Conservation (phyloP, 768 basidiomycete species). For the Stropharia rugosoannulata region DNA sequence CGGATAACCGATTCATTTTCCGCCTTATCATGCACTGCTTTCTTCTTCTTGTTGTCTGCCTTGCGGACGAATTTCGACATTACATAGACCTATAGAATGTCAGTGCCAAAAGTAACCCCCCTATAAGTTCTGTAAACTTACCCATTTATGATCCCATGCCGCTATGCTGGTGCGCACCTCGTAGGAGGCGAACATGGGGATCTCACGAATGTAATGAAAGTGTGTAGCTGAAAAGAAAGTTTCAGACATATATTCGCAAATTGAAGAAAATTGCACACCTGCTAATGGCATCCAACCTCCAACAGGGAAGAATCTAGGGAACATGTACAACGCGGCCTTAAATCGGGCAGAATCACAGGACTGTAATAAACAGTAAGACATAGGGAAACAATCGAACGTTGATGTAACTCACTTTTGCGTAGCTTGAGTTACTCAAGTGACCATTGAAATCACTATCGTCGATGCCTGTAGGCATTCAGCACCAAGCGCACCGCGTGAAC, state of each 20-base stretch:
- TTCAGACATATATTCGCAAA: not conserved
- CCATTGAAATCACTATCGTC: slow-evolving; percentile 76
- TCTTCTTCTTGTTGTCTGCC: slow-evolving; percentile 34
- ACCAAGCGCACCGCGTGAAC: not conserved
- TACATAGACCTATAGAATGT: slow-evolving; percentile 50
- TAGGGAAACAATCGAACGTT: not conserved
- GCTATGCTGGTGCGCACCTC: slow-evolving; percentile 58
- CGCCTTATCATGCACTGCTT: not conserved
- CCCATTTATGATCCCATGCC: slow-evolving; percentile 82
- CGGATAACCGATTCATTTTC: slow-evolving; percentile 4
- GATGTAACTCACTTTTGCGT: slow-evolving; percentile 57
- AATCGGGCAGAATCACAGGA: slow-evolving; percentile 34
- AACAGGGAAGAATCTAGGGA: slow-evolving; percentile 55
- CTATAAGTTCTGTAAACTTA: slow-evolving; percentile 26
- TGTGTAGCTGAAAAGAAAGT: slow-evolving; percentile 48
- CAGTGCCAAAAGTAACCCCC: not conserved
- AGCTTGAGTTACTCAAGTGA: slow-evolving; percentile 82
- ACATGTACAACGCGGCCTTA: slow-evolving; percentile 44
- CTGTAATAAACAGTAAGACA: not conserved
- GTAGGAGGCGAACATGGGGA: slow-evolving; percentile 59
- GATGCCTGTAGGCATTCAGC: slow-evolving; percentile 36
- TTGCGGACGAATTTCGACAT: slow-evolving; percentile 64
- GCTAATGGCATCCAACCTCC: slow-evolving; percentile 66
- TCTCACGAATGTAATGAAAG: slow-evolving; percentile 69
- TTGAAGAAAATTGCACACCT: slow-evolving; percentile 33